Conservation (phyloP, 495 filamentous ascomycete species). For the Xylaria palmicola region DNA sequence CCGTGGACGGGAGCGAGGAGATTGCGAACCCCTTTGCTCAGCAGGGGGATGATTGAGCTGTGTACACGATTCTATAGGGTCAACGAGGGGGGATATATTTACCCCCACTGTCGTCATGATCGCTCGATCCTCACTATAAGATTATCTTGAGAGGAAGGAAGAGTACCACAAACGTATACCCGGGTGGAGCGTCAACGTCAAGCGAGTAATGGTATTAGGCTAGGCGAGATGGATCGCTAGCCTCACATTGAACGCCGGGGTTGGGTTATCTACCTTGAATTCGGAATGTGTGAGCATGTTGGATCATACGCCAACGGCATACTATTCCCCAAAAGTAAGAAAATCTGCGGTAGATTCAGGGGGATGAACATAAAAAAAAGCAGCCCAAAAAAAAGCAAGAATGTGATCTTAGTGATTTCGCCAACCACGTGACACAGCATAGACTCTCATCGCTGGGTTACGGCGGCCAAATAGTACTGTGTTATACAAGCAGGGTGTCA, state of each 20-base stretch:
- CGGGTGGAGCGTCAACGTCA: not conserved
- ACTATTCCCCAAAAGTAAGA: no score
- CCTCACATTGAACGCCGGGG: not conserved
- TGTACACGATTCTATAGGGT: not conserved
- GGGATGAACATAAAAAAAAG: no score
- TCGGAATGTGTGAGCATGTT: no score
- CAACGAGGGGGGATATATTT: not conserved
- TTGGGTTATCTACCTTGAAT: no score
- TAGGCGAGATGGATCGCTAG: not conserved
- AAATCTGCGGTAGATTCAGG: no score
- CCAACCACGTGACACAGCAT: no score
- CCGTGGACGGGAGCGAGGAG: slow-evolving; percentile 89
- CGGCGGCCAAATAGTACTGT: no score
- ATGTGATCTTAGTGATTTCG: no score
- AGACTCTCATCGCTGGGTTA: no score
- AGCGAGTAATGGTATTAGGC: not conserved
- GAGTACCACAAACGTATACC: not conserved
- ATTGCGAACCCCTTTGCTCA: slow-evolving; percentile 91
- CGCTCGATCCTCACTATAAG: not conserved
- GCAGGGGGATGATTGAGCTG: slow-evolving; percentile 43
- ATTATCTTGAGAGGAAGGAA: not conserved
- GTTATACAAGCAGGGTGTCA: no score
- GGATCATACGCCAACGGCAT: no score
- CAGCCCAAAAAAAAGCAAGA: no score
- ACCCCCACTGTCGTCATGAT: not conserved